These are phyloP conservation scores for Nicotiana noctiflora DNA, from an alignment of 257 asterid species.

Conservation along the genomic window DNA sequence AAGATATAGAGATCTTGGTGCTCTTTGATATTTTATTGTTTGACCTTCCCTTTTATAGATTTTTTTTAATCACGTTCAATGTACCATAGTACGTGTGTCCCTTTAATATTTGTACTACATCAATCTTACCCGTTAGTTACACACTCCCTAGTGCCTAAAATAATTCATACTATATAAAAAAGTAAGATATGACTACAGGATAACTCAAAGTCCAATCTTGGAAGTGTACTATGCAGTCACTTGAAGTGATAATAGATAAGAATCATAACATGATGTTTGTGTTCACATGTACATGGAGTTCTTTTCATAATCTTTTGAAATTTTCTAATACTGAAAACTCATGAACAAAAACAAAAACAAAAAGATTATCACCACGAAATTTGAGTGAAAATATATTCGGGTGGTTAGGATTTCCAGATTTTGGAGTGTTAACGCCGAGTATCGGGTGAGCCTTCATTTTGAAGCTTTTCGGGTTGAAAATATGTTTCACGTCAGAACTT, in stretches of 20 bases:
- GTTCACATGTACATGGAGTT: too few species aligned
- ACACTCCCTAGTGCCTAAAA: neutral
- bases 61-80: neutral
- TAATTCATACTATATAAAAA: neutral
- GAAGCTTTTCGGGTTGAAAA: too few species aligned
- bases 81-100: neutral
- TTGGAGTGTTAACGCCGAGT: too few species aligned
- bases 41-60: neutral
- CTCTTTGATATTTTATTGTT: neutral
- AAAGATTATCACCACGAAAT: too few species aligned
- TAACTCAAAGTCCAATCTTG: neutral
- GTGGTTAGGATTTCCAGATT: too few species aligned
- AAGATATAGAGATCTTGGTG: neutral
- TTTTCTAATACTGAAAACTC: too few species aligned
- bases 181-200: neutral
- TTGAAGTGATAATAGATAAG: neutral
- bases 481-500: too few species aligned
- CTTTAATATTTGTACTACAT: neutral
- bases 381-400: too few species aligned
- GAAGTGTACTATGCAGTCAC: neutral
- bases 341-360: too few species aligned
- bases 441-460: too few species aligned
- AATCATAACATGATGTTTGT: neutral
- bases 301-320: too few species aligned
- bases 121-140: neutral